Conservation (phyloP, 108 stramenopile species). For the Cyclotella atomus region DNA sequence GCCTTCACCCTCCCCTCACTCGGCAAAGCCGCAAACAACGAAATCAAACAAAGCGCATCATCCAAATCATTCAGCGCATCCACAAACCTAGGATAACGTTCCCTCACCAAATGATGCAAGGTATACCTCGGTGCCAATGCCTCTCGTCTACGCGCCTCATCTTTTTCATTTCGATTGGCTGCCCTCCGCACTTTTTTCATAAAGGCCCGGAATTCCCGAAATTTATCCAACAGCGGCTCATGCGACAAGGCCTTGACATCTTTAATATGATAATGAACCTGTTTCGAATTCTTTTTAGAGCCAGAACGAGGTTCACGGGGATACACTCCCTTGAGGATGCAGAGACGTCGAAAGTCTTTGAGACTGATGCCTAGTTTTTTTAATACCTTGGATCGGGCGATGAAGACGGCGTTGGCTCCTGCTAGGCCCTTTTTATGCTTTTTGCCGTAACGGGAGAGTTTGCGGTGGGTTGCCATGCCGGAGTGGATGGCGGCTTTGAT, state of each 20-base stretch:
- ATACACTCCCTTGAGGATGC: conserved; percentile 99
- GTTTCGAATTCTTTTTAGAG: conserved; percentile 89
- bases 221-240: conserved; percentile 97
- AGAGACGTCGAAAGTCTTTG: conserved; percentile 98
- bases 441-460: conserved; percentile 97
- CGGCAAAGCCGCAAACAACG: conserved; percentile 95
- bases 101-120: conserved; percentile 95
- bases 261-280: conserved; percentile 97
- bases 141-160: conserved; percentile 85
- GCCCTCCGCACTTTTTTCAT: conserved; percentile 88
- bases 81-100: conserved; percentile 97
- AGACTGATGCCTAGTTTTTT: conserved; percentile 94
- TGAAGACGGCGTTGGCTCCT: conserved; percentile 95
- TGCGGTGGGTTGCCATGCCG: conserved; percentile 91
- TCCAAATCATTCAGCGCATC: conserved; percentile 97
- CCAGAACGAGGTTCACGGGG: conserved; percentile 93
- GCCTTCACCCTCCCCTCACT: conserved; percentile 73
- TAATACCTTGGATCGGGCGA: conserved; percentile 90
- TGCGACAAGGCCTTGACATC: conserved; percentile 96
- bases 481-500: conserved; percentile 90
- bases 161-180: conserved; percentile 87
- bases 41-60: conserved; percentile 93
- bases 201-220: conserved; percentile 95
- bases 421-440: conserved; percentile 88
- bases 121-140: conserved; percentile 87